Base-by-base conservation (phyloP, 768 basidiomycete genomes). In the Russula sp. region DNA sequence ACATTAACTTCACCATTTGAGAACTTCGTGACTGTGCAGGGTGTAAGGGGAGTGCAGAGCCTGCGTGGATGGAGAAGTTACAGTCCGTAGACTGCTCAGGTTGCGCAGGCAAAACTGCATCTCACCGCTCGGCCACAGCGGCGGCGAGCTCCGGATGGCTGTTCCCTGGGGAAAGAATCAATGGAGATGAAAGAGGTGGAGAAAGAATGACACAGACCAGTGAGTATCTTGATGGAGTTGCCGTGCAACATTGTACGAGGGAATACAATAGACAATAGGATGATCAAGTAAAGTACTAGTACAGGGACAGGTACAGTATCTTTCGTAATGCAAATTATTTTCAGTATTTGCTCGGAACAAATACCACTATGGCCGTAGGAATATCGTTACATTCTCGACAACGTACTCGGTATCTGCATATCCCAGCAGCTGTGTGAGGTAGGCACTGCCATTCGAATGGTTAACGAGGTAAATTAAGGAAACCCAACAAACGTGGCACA, bases 361-460 rank as follows among this genome's bases (percentile, higher is more conserved):
- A 67, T 50, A 66, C 18, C 5, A 29, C 42, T 42, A 79, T 42
- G 83, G 81, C 11, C 80, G 77, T 45, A 83, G 71, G 56, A 87
- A 80, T 56, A 96, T 88, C 3, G 90, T 93, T 68, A 97, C 86
- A 69, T 94, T 92, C 70, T 98, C 97, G 7, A 96, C 95, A 51
- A 98, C 94, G 75, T 98, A 90, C 72, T 98, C 97, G 32, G 92
- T 90, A 70, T 99, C 97, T 14, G 90, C 90, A 73, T 99, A 98
- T 3, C 94, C 96, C 51, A 99, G 73, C 7, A 94, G 69, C 61
- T 85, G 82, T 9, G 87, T 77, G 42, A 99, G 84, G 55, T 89
- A 81, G 1, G 91, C 86, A 66, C 96, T 98, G 70, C 13, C 45
- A 22, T 2, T 18, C 3, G n/a, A 2, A 6, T 22, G 4, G 4